Conservation (phyloP, 306 rosid genomes). For the Arachis stenosperma region DNA sequence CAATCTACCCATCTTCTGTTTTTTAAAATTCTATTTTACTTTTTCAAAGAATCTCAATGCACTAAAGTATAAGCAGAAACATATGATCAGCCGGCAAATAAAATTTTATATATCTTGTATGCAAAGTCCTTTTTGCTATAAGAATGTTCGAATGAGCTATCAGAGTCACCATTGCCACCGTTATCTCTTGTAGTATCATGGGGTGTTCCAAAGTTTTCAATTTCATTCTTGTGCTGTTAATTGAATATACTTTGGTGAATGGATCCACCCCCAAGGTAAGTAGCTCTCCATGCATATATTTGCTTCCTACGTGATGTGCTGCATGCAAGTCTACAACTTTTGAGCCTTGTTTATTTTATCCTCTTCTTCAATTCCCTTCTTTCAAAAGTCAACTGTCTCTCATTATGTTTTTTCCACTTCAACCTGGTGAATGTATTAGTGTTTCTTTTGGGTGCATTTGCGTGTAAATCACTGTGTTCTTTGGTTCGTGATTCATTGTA, state of each 20-base stretch:
- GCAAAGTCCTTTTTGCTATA: conserved; percentile 38
- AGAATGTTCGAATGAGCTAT: conserved; percentile 34
- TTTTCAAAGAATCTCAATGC: conserved; percentile 33
- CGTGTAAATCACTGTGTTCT: not conserved
- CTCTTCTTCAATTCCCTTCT: not conserved
- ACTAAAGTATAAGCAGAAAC: conserved; percentile 42
- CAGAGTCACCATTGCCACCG: conserved; percentile 33
- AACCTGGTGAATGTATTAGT: no score
- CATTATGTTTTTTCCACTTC: not conserved
- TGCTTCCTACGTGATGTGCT: conserved; percentile 29
- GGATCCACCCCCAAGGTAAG: conserved; percentile 58
- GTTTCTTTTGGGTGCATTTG: no score
- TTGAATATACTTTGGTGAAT: conserved; percentile 44
- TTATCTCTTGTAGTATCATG: conserved; percentile 36
- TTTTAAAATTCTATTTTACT: conserved; percentile 25
- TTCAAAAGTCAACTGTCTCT: not conserved
- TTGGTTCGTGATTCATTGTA: no score
- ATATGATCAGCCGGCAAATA: conserved; percentile 45
- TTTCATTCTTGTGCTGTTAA: conserved; percentile 45
- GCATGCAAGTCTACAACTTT: conserved; percentile 33
- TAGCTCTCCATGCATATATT: conserved; percentile 3
- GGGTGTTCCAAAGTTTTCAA: conserved; percentile 35
- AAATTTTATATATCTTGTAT: not conserved
- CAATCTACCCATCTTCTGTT: not conserved
- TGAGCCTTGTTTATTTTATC: not conserved